Base-by-base conservation (phyloP, 768 basidiomycete species). In the Lentinula aciculospora region DNA sequence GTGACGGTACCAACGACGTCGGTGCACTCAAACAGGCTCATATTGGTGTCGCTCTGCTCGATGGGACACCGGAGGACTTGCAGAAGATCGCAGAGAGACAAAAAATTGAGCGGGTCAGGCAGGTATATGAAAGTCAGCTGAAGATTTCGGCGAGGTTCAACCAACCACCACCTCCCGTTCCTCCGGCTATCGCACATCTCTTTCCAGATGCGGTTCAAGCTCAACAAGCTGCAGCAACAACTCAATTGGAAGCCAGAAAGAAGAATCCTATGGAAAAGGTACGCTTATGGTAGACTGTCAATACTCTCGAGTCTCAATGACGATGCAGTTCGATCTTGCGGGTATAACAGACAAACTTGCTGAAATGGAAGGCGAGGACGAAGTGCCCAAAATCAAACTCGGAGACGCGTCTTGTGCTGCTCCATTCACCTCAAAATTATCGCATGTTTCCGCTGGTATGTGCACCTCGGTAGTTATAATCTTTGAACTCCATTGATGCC, bases 341-440 rank as follows among this genome's bases (percentile, higher is more conserved):
- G 76, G 83, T 1, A 92, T 95, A 62, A 93, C 90, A 17, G 86
- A 89, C 64, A 86, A 89, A 64, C 74, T 99, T 71, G 83, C 95
- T 0, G 89, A 95, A 39, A 86, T 98, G 85, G 97, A 98, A 47
- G 92, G 89, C 10, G 96, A 97, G 15, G 86, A 92, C 17, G 95
- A 98, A 31, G 86, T 94, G 0, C 97, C 97, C 12, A 93, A 97
- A 75, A 99, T 99, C 72, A 99, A 98, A 73, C 86, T 98, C 28
- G 97, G 97, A n/a, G 97, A 98, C 67, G 97, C 97, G 0, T 98
- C 94, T 2, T 98, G 95, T 67, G 97, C 97, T 5, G 97, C 97
- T 2, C 97, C 97, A 0, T 99, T 99, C 76, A 98, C 97, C 0
- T 98, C 95, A 9, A 99, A 99, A 71, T 74, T 99, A 55, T 89